phyloP scores from a whole-genome alignment of 2,329 filamentous ascomycete species.

The Exophiala xenobiotica region DNA sequence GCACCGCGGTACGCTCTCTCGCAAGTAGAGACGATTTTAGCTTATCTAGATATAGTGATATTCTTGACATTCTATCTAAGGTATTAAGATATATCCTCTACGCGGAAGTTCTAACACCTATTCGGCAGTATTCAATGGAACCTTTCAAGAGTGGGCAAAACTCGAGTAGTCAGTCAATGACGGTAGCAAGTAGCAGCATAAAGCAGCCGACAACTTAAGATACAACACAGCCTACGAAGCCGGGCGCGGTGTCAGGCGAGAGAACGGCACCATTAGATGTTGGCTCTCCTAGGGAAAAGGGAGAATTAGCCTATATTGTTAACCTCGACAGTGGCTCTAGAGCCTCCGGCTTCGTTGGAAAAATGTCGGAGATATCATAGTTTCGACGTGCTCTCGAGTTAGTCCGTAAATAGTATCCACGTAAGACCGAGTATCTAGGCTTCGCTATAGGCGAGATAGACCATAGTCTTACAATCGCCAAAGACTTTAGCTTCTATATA shows the following conservation, averaged over 20 bases:
- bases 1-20: conserved; percentile 15
- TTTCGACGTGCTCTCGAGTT: conserved; percentile 19
- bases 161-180: conserved; percentile 12
- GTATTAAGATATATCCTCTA: no score
- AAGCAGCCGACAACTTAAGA: not conserved
- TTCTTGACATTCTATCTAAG: conserved; percentile 22
- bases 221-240: no score
- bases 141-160: not conserved
- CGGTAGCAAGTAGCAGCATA: not conserved
- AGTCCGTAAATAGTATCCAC: not conserved
- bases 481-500: conserved; percentile 23
- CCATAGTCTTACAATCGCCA: conserved; percentile 3
- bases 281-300: conserved; percentile 20
- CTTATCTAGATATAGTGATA: conserved; percentile 12
- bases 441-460: conserved; percentile 8
- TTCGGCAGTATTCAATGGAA: conserved; percentile 11
- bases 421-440: not conserved
- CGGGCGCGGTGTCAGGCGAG: conserved; percentile 8
- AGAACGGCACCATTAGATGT: conserved; percentile 8
- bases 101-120: not conserved
- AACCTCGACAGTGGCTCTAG: conserved; percentile 20
- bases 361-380: conserved; percentile 28
- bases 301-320: conserved; percentile 15
- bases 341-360: conserved; percentile 23
- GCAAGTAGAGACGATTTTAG: conserved; percentile 11